Base-by-base conservation (phyloP, 106 monocot species). In the Acorus calamus region DNA sequence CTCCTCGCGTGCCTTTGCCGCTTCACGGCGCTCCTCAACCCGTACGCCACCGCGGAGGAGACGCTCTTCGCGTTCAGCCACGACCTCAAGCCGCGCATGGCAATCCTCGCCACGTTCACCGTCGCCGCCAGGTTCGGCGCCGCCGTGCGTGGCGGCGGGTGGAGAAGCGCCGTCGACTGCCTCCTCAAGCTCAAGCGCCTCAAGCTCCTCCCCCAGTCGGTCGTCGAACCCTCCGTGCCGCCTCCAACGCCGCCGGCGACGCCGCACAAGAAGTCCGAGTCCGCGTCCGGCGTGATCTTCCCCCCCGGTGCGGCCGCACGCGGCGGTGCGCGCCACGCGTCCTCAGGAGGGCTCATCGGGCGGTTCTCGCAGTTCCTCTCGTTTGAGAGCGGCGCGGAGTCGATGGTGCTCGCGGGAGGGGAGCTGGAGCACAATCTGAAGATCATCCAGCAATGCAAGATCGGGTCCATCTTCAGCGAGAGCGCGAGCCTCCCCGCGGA, bases 1-100 rank as follows among this genome's bases (percentile, higher is more conserved):
- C 80, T 96, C 65, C 73, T 94, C 55, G 82, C 74, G 3, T 90
- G 90, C 52, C 82, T 94, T 78, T 94, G 90, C 82, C 90, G 87
- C 49, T 90, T 80, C 77, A 89, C 94, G 2, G 76, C 77, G 0
- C 79, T 91, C 0, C 65, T 96, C 28, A 91, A 96, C 53, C 91
- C 90, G 3, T 96, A 96, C 59, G 82, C 87, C 42, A 79, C 87
- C 4, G 67, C 74, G 2, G 91, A 96, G 42, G 96, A 96, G 65
- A 87, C 83, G 4, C 80, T 87, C 46, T 76, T 80, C 76, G 73
- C 71, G 45, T 96, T 96, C 80, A 83, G 68, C 71, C 59, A 91
- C 54, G 90, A 91, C 67, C 43, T 87, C 43, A 90, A 91, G 73
- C 84, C 90, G 47, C 63, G 87, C 6, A 88, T 96, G 75, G 96